Conservation (phyloP, 805 yeast genomes). For the Ogataea nonfermentans region DNA sequence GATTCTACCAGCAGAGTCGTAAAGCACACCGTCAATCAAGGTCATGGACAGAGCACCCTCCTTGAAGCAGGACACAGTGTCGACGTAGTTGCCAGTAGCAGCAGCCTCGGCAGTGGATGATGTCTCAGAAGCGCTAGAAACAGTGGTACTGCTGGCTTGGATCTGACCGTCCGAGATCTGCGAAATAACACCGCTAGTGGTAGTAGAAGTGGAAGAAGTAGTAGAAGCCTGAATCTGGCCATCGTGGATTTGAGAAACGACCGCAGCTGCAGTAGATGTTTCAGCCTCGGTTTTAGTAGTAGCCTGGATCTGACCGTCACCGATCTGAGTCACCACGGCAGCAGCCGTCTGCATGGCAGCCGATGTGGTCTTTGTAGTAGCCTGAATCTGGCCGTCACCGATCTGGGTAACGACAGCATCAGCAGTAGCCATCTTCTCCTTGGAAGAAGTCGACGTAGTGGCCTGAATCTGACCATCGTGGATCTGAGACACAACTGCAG, state of each 20-base stretch:
- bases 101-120: slow-evolving; percentile 22
- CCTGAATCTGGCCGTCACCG: slow-evolving; percentile 59
- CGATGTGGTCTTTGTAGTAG: slow-evolving; percentile 36
- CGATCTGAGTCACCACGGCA: slow-evolving; percentile 50
- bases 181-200: slow-evolving; percentile 39
- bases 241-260: slow-evolving; percentile 41
- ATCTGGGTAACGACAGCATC: slow-evolving; percentile 50
- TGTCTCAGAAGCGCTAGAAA: slow-evolving; percentile 32
- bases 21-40: slow-evolving; percentile 42
- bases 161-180: slow-evolving; percentile 39
- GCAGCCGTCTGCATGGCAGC: slow-evolving; percentile 14
- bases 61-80: slow-evolving; percentile 36
- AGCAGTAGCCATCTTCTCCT: too few species aligned
- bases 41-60: slow-evolving; percentile 42
- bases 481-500: slow-evolving; percentile 35
- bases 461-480: slow-evolving; percentile 48
- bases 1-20: slow-evolving; percentile 48
- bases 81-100: slow-evolving; percentile 19
- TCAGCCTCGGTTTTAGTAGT: slow-evolving; percentile 29
- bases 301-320: slow-evolving; percentile 59
- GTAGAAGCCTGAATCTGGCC: slow-evolving; percentile 26
- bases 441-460: slow-evolving; percentile 14
- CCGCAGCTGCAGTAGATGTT: slow-evolving; percentile 28
- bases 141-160: slow-evolving; percentile 37
- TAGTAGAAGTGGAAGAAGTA: slow-evolving; percentile 31